Evolutionary conservation across 306 rosid species (phyloP).

Genomic region (Inga laurina): DNA sequence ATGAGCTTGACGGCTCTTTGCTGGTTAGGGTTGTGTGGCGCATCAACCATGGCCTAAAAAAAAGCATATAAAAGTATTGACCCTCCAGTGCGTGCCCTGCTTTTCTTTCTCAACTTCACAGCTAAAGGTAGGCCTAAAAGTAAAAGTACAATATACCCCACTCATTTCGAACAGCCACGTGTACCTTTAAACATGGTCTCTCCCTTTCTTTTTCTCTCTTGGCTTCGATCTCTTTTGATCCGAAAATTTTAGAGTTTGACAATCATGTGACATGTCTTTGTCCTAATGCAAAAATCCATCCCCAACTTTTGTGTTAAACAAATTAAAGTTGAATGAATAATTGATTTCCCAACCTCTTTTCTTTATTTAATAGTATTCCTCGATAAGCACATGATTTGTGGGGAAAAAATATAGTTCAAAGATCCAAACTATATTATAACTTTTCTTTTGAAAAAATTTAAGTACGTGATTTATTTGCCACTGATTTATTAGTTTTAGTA

Average conservation of each 20-base stretch:
- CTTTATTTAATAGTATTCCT: not conserved
- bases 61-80: slow-evolving; percentile 27
- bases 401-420: no score
- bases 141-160: slow-evolving; percentile 26
- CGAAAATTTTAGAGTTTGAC: not conserved
- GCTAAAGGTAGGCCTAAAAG: not conserved
- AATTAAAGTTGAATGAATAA: not conserved
- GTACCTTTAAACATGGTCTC: slow-evolving; percentile 24
- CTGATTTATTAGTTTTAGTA: not conserved
- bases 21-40: slow-evolving; percentile 48
- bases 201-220: slow-evolving; percentile 25
- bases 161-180: not conserved
- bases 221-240: not conserved
- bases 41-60: slow-evolving; percentile 36
- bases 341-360: not conserved
- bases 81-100: not conserved
- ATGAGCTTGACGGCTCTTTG: slow-evolving; percentile 18
- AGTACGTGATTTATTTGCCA: not conserved
- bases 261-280: slow-evolving; percentile 1
- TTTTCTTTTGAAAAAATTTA: no score
- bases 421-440: no score
- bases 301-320: not conserved
- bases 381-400: not conserved
- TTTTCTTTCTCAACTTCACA: slow-evolving; percentile 27
- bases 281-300: not conserved